These are phyloP conservation scores for Yarrowia galli DNA, from an alignment of 1,139 yeast genomes.

Conservation along the genomic window DNA sequence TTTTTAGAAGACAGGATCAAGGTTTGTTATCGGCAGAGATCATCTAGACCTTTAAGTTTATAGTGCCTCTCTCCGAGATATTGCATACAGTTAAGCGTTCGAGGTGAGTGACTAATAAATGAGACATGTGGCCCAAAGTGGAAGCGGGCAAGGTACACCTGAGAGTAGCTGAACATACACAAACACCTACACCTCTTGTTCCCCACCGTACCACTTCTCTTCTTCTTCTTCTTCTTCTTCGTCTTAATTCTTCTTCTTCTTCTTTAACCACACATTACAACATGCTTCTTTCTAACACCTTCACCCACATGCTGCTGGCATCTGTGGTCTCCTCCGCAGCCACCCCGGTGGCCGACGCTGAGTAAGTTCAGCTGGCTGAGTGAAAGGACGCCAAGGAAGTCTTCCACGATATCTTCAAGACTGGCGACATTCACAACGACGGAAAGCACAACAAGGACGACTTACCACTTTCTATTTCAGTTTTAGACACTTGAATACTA, in stretches of 20 bases:
- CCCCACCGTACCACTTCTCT: constrained; percentile 17
- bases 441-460: constrained; percentile 72
- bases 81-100: constrained; percentile 12
- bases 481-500: constrained; percentile 62
- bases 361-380: constrained; percentile 25
- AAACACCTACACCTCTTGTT: background rate
- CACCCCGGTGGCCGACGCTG: constrained; percentile 4
- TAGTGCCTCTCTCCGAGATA: constrained; percentile 28
- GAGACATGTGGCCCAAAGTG: constrained; percentile 5
- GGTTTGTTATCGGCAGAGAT: constrained; percentile 1
- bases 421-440: constrained; percentile 97
- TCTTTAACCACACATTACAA: background rate
- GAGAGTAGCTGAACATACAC: background rate
- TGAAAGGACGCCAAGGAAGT: constrained; percentile 11
- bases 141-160: constrained; percentile 13
- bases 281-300: constrained; percentile 15
- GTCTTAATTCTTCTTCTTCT: too few species aligned
- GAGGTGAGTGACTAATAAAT: constrained; percentile 30
- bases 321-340: constrained; percentile 28
- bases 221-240: too few species aligned
- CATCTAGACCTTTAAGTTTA: background rate
- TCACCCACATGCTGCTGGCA: constrained; percentile 22
- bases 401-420: constrained; percentile 55
- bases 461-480: constrained; percentile 56
- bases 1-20: constrained; percentile 12